Percentiles rank a stretch among this genome's conserved stretches.
phyloP scores from a whole-genome alignment of 2,329 filamentous ascomycete genomes.

The Kalmusia sp. region DNA sequence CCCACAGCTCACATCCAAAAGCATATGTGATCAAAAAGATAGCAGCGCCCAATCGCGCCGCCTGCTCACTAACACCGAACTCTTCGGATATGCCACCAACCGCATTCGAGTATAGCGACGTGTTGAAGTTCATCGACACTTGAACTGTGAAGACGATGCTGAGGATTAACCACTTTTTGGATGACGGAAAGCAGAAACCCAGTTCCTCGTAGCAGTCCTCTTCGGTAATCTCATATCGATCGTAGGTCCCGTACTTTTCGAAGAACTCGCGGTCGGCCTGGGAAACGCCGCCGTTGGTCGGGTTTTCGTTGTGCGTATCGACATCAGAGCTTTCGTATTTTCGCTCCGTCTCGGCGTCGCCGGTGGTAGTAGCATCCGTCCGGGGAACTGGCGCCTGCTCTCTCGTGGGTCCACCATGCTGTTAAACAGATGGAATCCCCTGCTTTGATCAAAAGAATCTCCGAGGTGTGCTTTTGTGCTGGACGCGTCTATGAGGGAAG shows the following conservation, averaged over 20 bases:
- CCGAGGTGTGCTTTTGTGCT: background rate
- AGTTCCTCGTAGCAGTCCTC: slow-evolving; percentile 58
- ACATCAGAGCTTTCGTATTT: slow-evolving; percentile 29
- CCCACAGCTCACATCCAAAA: slow-evolving; percentile 88
- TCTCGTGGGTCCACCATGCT: slow-evolving; percentile 15
- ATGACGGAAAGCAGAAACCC: slow-evolving; percentile 56
- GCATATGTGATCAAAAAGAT: slow-evolving; percentile 82
- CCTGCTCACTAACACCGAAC: slow-evolving; percentile 72
- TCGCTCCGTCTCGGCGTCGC: slow-evolving; percentile 27
- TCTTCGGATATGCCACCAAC: slow-evolving; percentile 63
- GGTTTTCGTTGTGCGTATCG: slow-evolving; percentile 27
- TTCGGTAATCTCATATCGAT: slow-evolving; percentile 58
- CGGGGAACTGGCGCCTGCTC: slow-evolving; percentile 21
- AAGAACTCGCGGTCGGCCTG: slow-evolving; percentile 37
- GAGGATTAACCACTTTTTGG: slow-evolving; percentile 58
- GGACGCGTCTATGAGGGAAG: background rate
- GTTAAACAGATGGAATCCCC: background rate
- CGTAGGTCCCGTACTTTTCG: slow-evolving; percentile 47
- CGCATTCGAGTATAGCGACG: slow-evolving; percentile 62
- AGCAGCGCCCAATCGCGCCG: slow-evolving; percentile 75
- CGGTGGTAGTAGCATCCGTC: slow-evolving; percentile 21
- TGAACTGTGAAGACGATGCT: slow-evolving; percentile 37
- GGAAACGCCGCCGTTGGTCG: slow-evolving; percentile 12
- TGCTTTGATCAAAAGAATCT: background rate
- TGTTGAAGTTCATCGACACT: slow-evolving; percentile 66